A percentile compares a stretch with the other conserved stretches of the same genome.
Conservation (phyloP, 108 stramenopile species). For the Tribonema minus region DNA sequence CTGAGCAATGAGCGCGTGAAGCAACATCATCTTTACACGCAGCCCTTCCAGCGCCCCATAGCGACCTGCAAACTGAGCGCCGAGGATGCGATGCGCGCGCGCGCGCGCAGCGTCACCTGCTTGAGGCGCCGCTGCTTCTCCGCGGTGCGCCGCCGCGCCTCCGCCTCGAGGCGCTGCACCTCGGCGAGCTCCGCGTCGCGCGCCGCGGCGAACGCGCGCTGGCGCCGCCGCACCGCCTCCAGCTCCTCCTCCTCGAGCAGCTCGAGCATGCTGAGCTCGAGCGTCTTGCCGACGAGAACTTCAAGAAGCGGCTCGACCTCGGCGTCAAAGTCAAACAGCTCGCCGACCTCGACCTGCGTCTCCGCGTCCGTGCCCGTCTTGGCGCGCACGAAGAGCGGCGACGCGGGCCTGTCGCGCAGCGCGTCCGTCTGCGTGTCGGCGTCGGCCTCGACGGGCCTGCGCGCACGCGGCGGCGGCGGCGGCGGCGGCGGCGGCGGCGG, state of each 20-base stretch:
- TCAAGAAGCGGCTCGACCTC: slow-evolving; percentile 67
- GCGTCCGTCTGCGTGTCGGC: slow-evolving; percentile 62
- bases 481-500: too few species aligned
- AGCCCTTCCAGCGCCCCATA: too few species aligned
- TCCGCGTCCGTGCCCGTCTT: slow-evolving; percentile 59
- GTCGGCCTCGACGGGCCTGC: slow-evolving; percentile 49
- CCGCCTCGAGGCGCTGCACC: slow-evolving; percentile 65
- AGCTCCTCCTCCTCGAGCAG: slow-evolving; percentile 69
- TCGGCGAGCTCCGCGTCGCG: slow-evolving; percentile 64
- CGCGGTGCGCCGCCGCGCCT: slow-evolving; percentile 47
- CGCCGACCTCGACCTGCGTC: slow-evolving; percentile 63
- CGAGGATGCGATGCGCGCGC: too few species aligned
- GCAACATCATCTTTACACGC: too few species aligned
- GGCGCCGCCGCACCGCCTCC: slow-evolving; percentile 53
- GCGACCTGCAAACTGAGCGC: too few species aligned
- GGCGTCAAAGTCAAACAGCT: slow-evolving; percentile 67
- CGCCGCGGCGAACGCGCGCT: slow-evolving; percentile 57
- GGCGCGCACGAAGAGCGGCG: slow-evolving; percentile 58
- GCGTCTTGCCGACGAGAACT: slow-evolving; percentile 65
- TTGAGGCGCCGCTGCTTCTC: slow-evolving; percentile 50
- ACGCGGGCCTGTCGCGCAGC: slow-evolving; percentile 55
- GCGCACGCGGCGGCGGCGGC: slow-evolving; percentile 29
- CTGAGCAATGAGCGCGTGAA: too few species aligned
- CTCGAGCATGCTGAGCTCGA: slow-evolving; percentile 62
- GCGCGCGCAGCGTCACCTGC: too few species aligned